Percentiles rank a stretch among this genome's conserved stretches.
These are phyloP conservation scores for Quercus engelmannii DNA, from an alignment of 306 rosid genomes.

Conservation along the genomic window DNA sequence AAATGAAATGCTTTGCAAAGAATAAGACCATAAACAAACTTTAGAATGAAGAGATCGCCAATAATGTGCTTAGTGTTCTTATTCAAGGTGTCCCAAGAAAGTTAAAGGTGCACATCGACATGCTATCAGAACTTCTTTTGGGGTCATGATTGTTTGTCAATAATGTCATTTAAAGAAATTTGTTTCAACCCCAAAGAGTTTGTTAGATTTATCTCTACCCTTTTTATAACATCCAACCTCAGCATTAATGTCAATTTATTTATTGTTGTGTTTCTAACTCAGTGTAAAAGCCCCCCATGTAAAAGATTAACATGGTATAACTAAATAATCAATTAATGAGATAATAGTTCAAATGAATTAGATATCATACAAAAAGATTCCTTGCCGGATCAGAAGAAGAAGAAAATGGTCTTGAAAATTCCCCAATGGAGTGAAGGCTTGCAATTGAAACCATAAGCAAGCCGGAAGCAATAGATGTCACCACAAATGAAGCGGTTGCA, in stretches of 20 bases:
- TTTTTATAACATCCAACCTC: background rate
- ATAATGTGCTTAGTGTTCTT: too few relatives aligned
- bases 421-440: constrained; percentile 67
- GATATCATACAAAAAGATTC: constrained; percentile 66
- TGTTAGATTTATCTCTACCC: background rate
- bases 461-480: constrained; percentile 65
- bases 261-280: background rate
- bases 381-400: constrained; percentile 69
- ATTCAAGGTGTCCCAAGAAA: too few relatives aligned
- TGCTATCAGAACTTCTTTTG: background rate
- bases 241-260: background rate
- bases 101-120: background rate
- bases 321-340: background rate
- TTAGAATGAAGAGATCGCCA: too few relatives aligned
- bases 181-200: background rate
- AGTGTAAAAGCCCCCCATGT: background rate
- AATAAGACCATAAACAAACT: too few relatives aligned
- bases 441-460: constrained; percentile 76
- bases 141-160: background rate
- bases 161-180: background rate
- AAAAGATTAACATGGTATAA: background rate
- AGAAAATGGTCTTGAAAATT: constrained; percentile 45
- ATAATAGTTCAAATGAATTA: constrained; percentile 9
- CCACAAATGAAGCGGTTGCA: constrained; percentile 56
- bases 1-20: background rate